These are phyloP conservation scores for Jaapia argillacea DNA, from an alignment of 768 basidiomycete genomes.

Conservation along the genomic window DNA sequence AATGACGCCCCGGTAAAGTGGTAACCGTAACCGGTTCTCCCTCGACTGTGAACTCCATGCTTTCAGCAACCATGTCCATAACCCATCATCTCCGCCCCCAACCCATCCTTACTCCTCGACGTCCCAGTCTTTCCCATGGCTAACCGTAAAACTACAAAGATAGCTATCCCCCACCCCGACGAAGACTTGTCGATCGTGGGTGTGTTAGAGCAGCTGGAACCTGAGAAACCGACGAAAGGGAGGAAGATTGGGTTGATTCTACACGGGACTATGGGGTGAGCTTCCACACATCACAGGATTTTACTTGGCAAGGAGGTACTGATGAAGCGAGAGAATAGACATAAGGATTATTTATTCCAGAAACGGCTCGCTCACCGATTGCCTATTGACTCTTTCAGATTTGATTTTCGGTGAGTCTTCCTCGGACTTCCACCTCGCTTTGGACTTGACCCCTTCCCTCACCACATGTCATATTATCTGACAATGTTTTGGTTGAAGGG, in stretches of 20 bases:
- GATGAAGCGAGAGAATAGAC: slow-evolving; percentile 49
- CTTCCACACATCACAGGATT: too few relatives aligned
- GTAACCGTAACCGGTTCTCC: too few relatives aligned
- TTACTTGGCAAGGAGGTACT: too few relatives aligned
- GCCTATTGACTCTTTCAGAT: slow-evolving; percentile 74
- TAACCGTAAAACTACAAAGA: slow-evolving; percentile 32
- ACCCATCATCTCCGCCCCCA: too few relatives aligned
- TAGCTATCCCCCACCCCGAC: slow-evolving; percentile 39
- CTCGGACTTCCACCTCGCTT: background rate
- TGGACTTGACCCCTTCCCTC: background rate
- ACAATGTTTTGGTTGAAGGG: slow-evolving; percentile 31
- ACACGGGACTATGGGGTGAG: slow-evolving; percentile 74
- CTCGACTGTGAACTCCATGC: too few relatives aligned
- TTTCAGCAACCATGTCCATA: too few relatives aligned
- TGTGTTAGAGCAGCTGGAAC: slow-evolving; percentile 48
- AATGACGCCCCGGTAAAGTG: too few relatives aligned
- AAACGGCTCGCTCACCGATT: slow-evolving; percentile 54
- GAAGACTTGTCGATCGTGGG: slow-evolving; percentile 43
- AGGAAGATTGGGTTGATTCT: slow-evolving; percentile 62
- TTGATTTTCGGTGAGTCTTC: slow-evolving; percentile 70
- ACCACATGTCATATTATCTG: background rate
- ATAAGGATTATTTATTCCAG: slow-evolving; percentile 81
- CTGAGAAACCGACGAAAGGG: slow-evolving; percentile 39
- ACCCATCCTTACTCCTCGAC: too few relatives aligned
- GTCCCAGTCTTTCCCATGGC: slow-evolving; percentile 2